Percentiles rank a stretch among this genome's conserved stretches.
Conservation (phyloP, 495 filamentous ascomycete species). For the Massariosphaeria phaeospora region DNA sequence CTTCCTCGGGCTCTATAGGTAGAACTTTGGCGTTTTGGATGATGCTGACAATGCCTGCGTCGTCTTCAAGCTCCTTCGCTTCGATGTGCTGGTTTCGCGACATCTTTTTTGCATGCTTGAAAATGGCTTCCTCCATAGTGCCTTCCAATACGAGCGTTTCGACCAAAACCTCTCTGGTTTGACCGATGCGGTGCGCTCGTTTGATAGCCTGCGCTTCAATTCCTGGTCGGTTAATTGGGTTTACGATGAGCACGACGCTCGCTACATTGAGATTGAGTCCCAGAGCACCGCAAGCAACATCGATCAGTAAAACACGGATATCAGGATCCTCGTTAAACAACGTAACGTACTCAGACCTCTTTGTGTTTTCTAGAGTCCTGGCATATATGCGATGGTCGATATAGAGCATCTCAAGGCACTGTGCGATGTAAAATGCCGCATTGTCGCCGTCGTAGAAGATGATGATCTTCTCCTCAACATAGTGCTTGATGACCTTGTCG, state of each 20-base stretch:
- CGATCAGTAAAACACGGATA: slow-evolving; percentile 78
- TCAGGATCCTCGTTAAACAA: slow-evolving; percentile 65
- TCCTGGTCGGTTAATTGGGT: slow-evolving; percentile 78
- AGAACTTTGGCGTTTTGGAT: slow-evolving; percentile 68
- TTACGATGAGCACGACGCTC: slow-evolving; percentile 85
- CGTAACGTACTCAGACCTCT: slow-evolving; percentile 65
- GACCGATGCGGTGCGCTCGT: slow-evolving; percentile 82
- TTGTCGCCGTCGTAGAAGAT: slow-evolving; percentile 91
- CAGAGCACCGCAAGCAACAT: slow-evolving; percentile 78
- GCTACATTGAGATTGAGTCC: slow-evolving; percentile 80
- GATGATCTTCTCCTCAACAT: slow-evolving; percentile 75
- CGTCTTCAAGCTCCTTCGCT: slow-evolving; percentile 69
- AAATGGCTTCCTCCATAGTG: slow-evolving; percentile 82
- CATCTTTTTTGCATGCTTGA: slow-evolving; percentile 70
- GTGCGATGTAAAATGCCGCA: slow-evolving; percentile 63
- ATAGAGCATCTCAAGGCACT: slow-evolving; percentile 61
- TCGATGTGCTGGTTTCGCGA: slow-evolving; percentile 65
- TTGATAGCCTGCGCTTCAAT: slow-evolving; percentile 91
- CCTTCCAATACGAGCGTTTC: slow-evolving; percentile 72
- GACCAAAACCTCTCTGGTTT: slow-evolving; percentile 72
- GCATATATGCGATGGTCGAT: slow-evolving; percentile 60
- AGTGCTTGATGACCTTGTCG: slow-evolving; percentile 60
- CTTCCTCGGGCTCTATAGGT: slow-evolving; percentile 48
- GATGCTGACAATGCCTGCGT: slow-evolving; percentile 69
- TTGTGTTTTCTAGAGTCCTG: slow-evolving; percentile 55